Evolutionary conservation across 202 grass and related monocot genomes (phyloP).

Genomic region (Schoenoplectus tabernaemontani): DNA sequence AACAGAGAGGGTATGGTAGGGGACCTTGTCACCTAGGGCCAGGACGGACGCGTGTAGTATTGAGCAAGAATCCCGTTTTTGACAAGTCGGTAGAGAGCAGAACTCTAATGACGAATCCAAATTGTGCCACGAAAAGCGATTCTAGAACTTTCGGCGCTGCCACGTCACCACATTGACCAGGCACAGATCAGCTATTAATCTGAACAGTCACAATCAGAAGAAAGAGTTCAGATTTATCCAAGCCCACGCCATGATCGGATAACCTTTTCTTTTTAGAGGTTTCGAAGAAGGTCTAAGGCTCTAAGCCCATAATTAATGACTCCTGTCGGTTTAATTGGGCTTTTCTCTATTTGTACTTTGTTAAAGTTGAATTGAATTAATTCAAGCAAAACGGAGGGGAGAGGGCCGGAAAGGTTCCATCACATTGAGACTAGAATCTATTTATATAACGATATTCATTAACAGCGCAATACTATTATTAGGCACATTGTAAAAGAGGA

Average conservation of each 20-base stretch:
- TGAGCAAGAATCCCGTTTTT: too few species aligned
- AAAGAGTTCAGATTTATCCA: background rate
- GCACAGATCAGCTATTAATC: too few species aligned
- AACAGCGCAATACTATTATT: conserved; percentile 13
- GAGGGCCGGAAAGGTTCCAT: too few species aligned
- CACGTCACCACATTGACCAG: too few species aligned
- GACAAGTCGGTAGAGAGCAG: too few species aligned
- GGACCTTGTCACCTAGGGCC: background rate
- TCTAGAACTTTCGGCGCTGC: conserved; percentile 2
- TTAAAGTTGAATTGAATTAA: too few species aligned
- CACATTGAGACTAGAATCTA: too few species aligned
- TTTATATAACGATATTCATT: conserved; percentile 1
- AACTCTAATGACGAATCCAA: too few species aligned
- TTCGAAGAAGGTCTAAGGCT: background rate
- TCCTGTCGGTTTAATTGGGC: background rate
- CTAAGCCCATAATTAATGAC: too few species aligned
- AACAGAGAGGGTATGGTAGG: background rate
- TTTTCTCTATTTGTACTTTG: too few species aligned
- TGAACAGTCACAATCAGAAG: background rate
- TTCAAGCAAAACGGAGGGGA: too few species aligned
- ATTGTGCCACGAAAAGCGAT: background rate
- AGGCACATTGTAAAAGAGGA: conserved; percentile 17
- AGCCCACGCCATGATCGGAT: background rate
- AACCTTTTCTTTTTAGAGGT: too few species aligned
- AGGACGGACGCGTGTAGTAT: background rate